These are phyloP conservation scores for Crucihimalaya himalaica DNA, from an alignment of 345 rosid species.

Conservation along the genomic window DNA sequence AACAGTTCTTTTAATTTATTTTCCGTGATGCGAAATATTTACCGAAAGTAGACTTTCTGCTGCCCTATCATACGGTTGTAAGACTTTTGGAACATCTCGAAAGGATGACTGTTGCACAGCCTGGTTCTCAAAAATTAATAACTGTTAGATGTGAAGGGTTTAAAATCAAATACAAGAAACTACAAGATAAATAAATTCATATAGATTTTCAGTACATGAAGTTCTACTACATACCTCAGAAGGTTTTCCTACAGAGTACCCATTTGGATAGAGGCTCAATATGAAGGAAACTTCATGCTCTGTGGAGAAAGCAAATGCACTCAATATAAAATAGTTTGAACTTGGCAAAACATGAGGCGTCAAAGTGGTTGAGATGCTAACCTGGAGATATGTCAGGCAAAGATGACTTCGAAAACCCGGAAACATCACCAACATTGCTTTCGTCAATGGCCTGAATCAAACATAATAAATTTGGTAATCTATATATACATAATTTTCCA, in stretches of 20 bases:
- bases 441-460: constrained; percentile 49
- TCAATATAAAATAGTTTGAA: not conserved
- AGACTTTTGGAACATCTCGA: constrained; percentile 63
- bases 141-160: not conserved
- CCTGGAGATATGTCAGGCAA: constrained; percentile 48
- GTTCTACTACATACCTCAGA: constrained; percentile 59
- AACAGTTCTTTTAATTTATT: not conserved
- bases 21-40: constrained; percentile 27
- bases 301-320: constrained; percentile 40
- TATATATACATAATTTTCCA: not conserved
- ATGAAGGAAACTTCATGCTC: constrained; percentile 76
- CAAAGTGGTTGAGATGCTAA: constrained; percentile 29
- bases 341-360: constrained; percentile 15
- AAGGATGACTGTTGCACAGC: constrained; percentile 45
- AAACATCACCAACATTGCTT: constrained; percentile 39
- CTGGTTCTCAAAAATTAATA: constrained; percentile 48
- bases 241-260: constrained; percentile 76
- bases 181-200: not conserved
- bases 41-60: constrained; percentile 88
- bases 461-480: not conserved
- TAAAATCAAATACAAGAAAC: not conserved
- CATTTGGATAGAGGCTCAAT: constrained; percentile 73
- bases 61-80: constrained; percentile 85
- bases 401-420: constrained; percentile 39
- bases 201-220: not conserved